phyloP scores from a whole-genome alignment of 805 yeast species.

The Lipomyces anomalus region DNA sequence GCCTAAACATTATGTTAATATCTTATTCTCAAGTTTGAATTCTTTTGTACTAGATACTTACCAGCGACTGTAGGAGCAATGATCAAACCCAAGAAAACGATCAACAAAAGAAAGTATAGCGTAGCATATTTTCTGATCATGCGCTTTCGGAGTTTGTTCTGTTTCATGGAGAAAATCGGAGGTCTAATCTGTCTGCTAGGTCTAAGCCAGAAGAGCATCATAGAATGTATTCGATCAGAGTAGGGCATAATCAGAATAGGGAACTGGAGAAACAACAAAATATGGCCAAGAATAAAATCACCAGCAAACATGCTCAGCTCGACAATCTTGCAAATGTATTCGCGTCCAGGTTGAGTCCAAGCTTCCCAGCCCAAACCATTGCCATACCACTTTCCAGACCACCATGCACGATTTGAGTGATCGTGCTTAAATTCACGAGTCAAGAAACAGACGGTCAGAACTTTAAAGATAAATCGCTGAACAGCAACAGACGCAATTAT shows the following conservation, averaged over 20 bases:
- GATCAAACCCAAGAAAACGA: constrained; percentile 67
- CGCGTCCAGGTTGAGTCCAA: constrained; percentile 93
- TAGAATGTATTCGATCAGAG: constrained; percentile 95
- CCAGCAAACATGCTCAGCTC: constrained; percentile 95
- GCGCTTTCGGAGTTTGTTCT: constrained; percentile 92
- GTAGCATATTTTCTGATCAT: constrained; percentile 92
- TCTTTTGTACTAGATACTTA: constrained; percentile 28
- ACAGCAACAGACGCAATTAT: constrained; percentile 74
- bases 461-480: constrained; percentile 82
- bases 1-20: constrained; percentile 7
- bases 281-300: constrained; percentile 90
- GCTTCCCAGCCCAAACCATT: constrained; percentile 90
- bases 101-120: constrained; percentile 65
- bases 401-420: constrained; percentile 94
- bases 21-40: too few relatives aligned
- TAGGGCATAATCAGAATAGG: constrained; percentile 82
- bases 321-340: constrained; percentile 85
- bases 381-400: constrained; percentile 99
- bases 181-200: constrained; percentile 97
- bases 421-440: constrained; percentile 97
- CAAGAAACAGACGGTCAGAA: constrained; percentile 68
- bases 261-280: constrained; percentile 78
- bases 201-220: constrained; percentile 97
- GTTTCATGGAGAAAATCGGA: constrained; percentile 94
- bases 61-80: constrained; percentile 91